Base-by-base conservation (phyloP, 148 eudicot genomes). In the Rhododendron ferrugineum region DNA sequence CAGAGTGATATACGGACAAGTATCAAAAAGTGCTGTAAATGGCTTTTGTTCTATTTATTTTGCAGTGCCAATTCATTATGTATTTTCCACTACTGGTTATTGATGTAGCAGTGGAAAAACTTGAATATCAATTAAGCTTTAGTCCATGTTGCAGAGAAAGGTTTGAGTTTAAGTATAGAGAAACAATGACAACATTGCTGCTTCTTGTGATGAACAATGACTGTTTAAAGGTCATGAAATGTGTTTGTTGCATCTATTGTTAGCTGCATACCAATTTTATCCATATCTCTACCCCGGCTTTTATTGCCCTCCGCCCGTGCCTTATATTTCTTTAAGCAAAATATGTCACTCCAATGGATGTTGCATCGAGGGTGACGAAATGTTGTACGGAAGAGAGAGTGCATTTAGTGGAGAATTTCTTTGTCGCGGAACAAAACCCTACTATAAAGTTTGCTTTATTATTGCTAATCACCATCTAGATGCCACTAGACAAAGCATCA, bases 11-110 rank as follows among this genome's bases (percentile, higher is more conserved):
- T 64, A 32, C 79, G 83, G 74, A 84, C 80, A 81, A 52, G 47
- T 86, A 79, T 46, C 76, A 32, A 62, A 78, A 84, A 5, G 22
- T 68, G 50, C 54, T 86, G 88, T 84, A 85, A 44, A 86, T 89
- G 56, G 47, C 47, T 75, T 75, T 68, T 77, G 77, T 82, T 81
- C 66, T 49, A 79, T 87, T 83, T 49, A 87, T 87, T 32, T 50
- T 83, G 28, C 84, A 52, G 66, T 42, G 23, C 74, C 52, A 73
- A 7, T 84, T 74, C 70, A 14, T 74, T 36, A n/a, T 54, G 37
- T 60, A 66, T 52, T 58, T 78, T 58, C 62, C 85, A 66, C 46
- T 73, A 22, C 23, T 78, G 52, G 18, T 46, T 82, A 26, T 83
- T 73, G 54, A 34, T 23, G 16, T 42, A 32, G 44, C 28, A 30